These are phyloP conservation scores for Diaporthe velutina DNA, from an alignment of 2,329 filamentous ascomycete genomes.

Conservation along the genomic window DNA sequence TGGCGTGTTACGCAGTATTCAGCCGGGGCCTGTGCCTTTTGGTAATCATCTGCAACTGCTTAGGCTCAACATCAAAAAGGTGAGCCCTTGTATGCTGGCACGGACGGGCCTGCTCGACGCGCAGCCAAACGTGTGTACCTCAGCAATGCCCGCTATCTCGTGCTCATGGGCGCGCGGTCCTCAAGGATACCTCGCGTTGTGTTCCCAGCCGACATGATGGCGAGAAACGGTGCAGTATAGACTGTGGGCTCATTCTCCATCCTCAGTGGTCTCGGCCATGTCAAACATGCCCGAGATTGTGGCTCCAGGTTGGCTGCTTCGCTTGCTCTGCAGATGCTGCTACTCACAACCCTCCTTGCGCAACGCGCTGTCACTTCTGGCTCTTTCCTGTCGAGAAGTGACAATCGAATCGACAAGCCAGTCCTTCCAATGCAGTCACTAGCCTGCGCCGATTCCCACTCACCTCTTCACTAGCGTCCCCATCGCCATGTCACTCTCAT, in stretches of 20 bases:
- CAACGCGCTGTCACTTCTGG: not conserved
- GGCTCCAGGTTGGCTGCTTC: not conserved
- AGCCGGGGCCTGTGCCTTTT: conserved; percentile 7
- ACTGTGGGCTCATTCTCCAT: not conserved
- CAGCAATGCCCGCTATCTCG: not conserved
- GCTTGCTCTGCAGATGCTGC: not conserved
- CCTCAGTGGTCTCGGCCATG: conserved; percentile 2
- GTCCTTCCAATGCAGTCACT: conserved; percentile 4
- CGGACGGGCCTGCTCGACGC: not conserved
- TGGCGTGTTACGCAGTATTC: conserved; percentile 28
- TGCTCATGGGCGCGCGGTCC: not conserved
- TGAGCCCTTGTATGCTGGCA: not conserved
- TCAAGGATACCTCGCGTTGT: not conserved
- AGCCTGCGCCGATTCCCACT: conserved; percentile 25
- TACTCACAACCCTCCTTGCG: not conserved
- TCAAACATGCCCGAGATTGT: conserved; percentile 9
- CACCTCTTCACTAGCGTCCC: conserved; percentile 39
- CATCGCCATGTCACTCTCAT: conserved; percentile 37
- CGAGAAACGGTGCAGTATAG: not conserved
- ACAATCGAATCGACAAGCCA: conserved; percentile 1
- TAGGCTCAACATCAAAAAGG: not conserved
- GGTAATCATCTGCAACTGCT: not conserved
- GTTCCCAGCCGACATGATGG: not conserved
- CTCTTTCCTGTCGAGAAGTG: not conserved
- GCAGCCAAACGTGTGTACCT: not conserved